phyloP scores from a whole-genome alignment of 2,329 filamentous ascomycete species.

The Ophiostoma fasciatum region DNA sequence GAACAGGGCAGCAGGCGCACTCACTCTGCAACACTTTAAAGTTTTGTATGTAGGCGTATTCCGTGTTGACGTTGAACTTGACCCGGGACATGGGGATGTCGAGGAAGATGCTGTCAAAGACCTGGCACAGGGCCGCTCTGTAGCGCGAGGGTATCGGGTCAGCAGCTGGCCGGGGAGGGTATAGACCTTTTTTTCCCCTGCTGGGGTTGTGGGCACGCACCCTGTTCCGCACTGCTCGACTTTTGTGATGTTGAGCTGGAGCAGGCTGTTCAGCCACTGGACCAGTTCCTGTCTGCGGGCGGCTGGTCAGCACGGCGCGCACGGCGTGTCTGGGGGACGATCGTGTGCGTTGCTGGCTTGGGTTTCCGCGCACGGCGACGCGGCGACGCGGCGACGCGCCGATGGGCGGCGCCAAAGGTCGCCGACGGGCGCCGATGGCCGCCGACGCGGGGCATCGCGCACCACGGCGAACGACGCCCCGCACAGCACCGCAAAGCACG shows the following conservation, averaged over 20 bases:
- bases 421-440: too few relatives aligned
- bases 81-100: slow-evolving; percentile 91
- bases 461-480: too few relatives aligned
- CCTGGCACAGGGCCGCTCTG: slow-evolving; percentile 89
- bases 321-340: too few relatives aligned
- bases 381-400: too few relatives aligned
- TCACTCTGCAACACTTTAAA: slow-evolving; percentile 95
- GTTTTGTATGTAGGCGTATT: slow-evolving; percentile 96
- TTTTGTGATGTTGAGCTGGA: slow-evolving; percentile 96
- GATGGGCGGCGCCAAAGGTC: too few relatives aligned
- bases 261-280: slow-evolving; percentile 91
- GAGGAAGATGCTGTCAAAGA: slow-evolving; percentile 95
- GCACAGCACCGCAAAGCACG: too few relatives aligned
- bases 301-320: neutral
- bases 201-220: too few relatives aligned
- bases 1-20: slow-evolving; percentile 18
- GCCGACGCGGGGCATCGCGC: too few relatives aligned
- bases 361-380: neutral
- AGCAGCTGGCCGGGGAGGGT: slow-evolving; percentile 19
- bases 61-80: slow-evolving; percentile 95
- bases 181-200: too few relatives aligned
- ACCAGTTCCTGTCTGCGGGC: slow-evolving; percentile 76
- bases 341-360: too few relatives aligned
- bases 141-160: slow-evolving; percentile 13
- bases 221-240: slow-evolving; percentile 49